phyloP scores from a whole-genome alignment of 805 yeast genomes.

The Wickerhamomyces chaumierensis region DNA sequence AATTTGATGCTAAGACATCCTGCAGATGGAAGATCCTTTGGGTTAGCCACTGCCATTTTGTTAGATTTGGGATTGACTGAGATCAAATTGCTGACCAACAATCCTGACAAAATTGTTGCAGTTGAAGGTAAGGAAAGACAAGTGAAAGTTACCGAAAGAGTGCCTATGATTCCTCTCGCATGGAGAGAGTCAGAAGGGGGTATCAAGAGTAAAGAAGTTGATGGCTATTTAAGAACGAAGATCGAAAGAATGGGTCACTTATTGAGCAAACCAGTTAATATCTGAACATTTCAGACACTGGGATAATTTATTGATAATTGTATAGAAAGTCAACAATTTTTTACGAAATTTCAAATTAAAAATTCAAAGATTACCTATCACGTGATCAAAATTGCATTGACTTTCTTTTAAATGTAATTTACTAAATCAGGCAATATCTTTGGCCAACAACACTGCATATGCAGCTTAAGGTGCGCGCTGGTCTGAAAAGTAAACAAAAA shows the following conservation, averaged over 20 bases:
- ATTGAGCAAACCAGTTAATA: slow-evolving; percentile 34
- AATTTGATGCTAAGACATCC: slow-evolving; percentile 89
- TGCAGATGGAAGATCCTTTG: slow-evolving; percentile 92
- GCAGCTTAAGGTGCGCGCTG: too few species aligned
- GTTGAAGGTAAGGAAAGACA: slow-evolving; percentile 78
- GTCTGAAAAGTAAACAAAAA: background rate
- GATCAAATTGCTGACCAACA: slow-evolving; percentile 78
- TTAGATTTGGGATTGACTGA: slow-evolving; percentile 66
- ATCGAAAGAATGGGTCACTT: slow-evolving; percentile 97
- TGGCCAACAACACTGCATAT: too few species aligned
- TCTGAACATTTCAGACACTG: slow-evolving; percentile 3
- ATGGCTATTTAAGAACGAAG: slow-evolving; percentile 87
- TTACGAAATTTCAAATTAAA: too few species aligned
- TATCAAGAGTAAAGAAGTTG: slow-evolving; percentile 74
- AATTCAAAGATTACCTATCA: too few species aligned
- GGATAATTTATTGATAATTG: too few species aligned
- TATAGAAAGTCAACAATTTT: too few species aligned
- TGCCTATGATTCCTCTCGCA: slow-evolving; percentile 94
- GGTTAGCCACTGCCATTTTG: slow-evolving; percentile 87
- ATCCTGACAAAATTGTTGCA: slow-evolving; percentile 92
- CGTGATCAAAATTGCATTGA: background rate
- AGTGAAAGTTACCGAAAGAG: slow-evolving; percentile 73
- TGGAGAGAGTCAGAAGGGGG: slow-evolving; percentile 59
- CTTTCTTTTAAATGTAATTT: background rate
- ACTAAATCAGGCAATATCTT: background rate